A percentile compares a stretch with the other conserved stretches of the same genome.
Evolutionary conservation across 2,329 filamentous ascomycete species (phyloP).

Genomic region (Penicillium sp.): DNA sequence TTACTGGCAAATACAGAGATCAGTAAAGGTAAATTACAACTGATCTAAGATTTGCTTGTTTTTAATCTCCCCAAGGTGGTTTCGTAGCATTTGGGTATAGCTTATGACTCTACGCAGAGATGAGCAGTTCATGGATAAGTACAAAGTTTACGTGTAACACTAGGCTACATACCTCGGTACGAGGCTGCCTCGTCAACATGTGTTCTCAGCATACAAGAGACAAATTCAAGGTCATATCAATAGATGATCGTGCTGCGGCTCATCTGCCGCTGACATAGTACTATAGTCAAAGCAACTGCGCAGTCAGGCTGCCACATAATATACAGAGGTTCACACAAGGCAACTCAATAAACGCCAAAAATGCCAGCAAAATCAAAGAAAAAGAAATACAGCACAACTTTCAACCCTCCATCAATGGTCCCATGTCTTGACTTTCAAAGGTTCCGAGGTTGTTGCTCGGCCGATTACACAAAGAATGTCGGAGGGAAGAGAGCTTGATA

Average conservation of each 20-base stretch:
- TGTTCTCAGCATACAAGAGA: background rate
- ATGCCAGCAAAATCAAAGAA: slow-evolving; percentile 21
- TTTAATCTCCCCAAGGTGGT: background rate
- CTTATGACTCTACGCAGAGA: background rate
- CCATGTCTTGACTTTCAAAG: background rate
- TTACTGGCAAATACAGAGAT: background rate
- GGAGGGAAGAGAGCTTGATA: background rate
- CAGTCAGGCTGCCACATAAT: slow-evolving; percentile 14
- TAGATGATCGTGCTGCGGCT: slow-evolving; percentile 5
- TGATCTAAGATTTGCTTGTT: background rate
- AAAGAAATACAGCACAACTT: slow-evolving; percentile 3
- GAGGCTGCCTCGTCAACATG: background rate
- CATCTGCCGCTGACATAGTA: background rate
- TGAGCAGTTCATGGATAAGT: background rate
- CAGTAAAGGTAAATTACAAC: background rate
- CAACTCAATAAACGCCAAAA: slow-evolving; percentile 24
- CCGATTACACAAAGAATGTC: slow-evolving; percentile 5
- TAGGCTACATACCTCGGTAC: background rate
- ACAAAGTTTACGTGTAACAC: background rate
- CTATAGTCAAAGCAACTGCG: background rate
- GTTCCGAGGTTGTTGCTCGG: background rate
- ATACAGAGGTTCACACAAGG: slow-evolving; percentile 11
- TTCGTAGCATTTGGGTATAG: background rate
- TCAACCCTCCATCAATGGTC: background rate
- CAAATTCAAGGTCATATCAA: background rate